phyloP scores from a whole-genome alignment of 805 yeast species.

The Tetrapisispora arboricola region DNA sequence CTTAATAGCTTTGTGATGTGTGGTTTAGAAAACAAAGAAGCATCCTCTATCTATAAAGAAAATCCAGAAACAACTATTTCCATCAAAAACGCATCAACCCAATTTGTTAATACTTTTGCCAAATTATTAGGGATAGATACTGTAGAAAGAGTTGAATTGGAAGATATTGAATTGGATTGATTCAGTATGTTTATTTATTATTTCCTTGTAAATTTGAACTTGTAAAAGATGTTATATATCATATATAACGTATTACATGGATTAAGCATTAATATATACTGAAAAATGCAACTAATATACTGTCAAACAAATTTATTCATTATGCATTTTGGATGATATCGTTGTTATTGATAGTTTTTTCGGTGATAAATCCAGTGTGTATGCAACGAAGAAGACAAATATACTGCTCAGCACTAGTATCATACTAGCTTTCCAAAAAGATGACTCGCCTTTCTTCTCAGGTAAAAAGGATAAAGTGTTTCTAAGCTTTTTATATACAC shows the following conservation, averaged over 20 bases:
- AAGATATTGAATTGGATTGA: constrained; percentile 17
- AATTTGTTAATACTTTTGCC: constrained; percentile 38
- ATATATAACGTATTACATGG: too few relatives aligned
- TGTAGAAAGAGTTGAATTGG: constrained; percentile 31
- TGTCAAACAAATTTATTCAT: too few relatives aligned
- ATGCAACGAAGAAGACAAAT: constrained; percentile 13
- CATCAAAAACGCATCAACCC: constrained; percentile 33
- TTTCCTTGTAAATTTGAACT: background rate
- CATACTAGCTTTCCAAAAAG: constrained; percentile 2
- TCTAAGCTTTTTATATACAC: background rate
- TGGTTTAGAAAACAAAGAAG: constrained; percentile 59
- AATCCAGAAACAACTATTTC: constrained; percentile 16
- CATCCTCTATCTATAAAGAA: constrained; percentile 40
- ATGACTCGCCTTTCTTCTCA: background rate
- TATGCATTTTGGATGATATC: too few relatives aligned
- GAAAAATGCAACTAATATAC: too few relatives aligned
- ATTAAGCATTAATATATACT: too few relatives aligned
- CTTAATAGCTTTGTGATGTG: constrained; percentile 73
- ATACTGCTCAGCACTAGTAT: constrained; percentile 10
- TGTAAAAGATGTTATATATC: too few relatives aligned
- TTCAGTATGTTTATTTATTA: too few relatives aligned
- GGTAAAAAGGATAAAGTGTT: background rate
- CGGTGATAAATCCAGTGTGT: constrained; percentile 12
- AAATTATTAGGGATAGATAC: constrained; percentile 29
- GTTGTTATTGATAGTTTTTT: background rate